Evolutionary conservation across 192 early-diverging fungal species (phyloP).

Genomic region (Coemansia sp.): DNA sequence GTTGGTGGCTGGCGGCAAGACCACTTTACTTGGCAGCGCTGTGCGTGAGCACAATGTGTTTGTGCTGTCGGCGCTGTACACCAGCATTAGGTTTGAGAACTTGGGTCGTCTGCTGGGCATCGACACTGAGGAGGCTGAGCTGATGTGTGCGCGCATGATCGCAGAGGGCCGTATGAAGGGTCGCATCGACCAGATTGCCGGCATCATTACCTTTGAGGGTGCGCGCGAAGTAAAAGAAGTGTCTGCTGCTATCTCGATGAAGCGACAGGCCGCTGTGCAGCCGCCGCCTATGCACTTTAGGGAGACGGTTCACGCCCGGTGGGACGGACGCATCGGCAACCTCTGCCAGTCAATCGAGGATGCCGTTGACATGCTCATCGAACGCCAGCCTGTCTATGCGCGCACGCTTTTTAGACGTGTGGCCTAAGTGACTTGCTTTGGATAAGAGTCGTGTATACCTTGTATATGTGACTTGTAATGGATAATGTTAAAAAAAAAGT

Average conservation of each 20-base stretch:
- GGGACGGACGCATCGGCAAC: constrained; percentile 47
- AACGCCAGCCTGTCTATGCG: constrained; percentile 49
- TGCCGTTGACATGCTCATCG: constrained; percentile 51
- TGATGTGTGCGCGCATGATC: constrained; percentile 87
- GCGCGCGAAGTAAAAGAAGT: constrained; percentile 56
- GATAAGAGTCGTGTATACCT: not conserved
- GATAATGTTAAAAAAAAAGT: not conserved
- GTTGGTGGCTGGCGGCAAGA: constrained; percentile 71
- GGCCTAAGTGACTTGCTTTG: not conserved
- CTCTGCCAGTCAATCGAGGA: constrained; percentile 55
- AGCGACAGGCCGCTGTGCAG: constrained; percentile 32
- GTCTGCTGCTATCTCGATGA: constrained; percentile 37
- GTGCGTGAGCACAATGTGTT: constrained; percentile 96
- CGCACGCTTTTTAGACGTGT: constrained; percentile 32
- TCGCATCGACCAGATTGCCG: constrained; percentile 91
- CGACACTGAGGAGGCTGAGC: constrained; percentile 81
- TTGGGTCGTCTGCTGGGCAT: constrained; percentile 80
- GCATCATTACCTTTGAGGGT: constrained; percentile 82
- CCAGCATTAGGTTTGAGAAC: constrained; percentile 89
- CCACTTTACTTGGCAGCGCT: constrained; percentile 81
- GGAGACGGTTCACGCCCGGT: constrained; percentile 42
- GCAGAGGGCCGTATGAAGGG: constrained; percentile 86
- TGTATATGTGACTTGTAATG: constrained; percentile 2
- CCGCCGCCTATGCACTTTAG: constrained; percentile 49
- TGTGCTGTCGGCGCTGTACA: constrained; percentile 88